These are phyloP conservation scores for Wickerhamiella brachini DNA, from an alignment of 805 yeast species.

Conservation along the genomic window DNA sequence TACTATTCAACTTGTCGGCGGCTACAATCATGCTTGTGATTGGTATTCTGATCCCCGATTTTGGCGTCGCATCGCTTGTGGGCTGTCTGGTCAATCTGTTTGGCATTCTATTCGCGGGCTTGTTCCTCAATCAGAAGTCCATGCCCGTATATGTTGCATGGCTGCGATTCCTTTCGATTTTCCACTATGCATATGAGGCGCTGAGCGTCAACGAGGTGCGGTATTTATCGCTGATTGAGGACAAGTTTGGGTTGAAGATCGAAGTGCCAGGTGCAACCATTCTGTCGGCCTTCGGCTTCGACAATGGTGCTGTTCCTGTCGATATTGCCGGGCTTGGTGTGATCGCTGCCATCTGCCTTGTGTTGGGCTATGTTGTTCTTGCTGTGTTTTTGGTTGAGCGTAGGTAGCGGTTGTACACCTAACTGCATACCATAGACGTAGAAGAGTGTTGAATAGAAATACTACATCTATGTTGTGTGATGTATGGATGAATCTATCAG, in stretches of 20 bases:
- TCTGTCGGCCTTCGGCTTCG: conserved; percentile 86
- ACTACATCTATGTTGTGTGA: too few species aligned
- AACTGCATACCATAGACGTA: too few species aligned
- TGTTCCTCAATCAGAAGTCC: conserved; percentile 74
- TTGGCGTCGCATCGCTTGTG: conserved; percentile 81
- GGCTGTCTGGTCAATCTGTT: conserved; percentile 76
- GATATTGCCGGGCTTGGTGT: conserved; percentile 51
- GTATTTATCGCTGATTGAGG: conserved; percentile 68
- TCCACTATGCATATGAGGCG: conserved; percentile 94
- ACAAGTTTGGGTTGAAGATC: conserved; percentile 82
- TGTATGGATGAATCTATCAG: too few species aligned
- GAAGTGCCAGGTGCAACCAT: conserved; percentile 98
- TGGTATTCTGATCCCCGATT: conserved; percentile 76
- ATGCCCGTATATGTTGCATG: conserved; percentile 38
- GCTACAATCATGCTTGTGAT: conserved; percentile 74
- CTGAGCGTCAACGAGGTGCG: conserved; percentile 85
- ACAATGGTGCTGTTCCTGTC: conserved; percentile 56
- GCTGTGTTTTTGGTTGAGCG: conserved; percentile 64
- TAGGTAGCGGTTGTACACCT: too few species aligned
- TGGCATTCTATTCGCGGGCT: conserved; percentile 82
- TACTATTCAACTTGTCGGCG: conserved; percentile 75
- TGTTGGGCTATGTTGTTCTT: conserved; percentile 62
- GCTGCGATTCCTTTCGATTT: conserved; percentile 72
- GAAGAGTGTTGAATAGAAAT: too few species aligned
- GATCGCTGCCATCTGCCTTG: conserved; percentile 44